Conservation (phyloP, 108 stramenopile genomes). For the Poteriospumella lacustris region DNA sequence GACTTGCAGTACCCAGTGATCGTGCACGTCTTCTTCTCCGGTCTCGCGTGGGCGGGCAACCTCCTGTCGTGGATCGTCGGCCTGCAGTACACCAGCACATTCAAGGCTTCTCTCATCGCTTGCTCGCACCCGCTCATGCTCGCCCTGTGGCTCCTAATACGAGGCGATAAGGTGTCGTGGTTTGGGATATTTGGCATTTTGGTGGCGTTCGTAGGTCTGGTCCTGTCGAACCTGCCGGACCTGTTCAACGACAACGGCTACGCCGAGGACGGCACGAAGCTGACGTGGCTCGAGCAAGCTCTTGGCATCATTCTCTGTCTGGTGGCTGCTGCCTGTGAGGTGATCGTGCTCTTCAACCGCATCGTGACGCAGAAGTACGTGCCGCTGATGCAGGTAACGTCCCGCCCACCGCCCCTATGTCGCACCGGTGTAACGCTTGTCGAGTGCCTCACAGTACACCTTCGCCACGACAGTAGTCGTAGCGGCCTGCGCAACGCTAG, state of each 20-base stretch:
- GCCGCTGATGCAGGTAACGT: not conserved
- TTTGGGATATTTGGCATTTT: not conserved
- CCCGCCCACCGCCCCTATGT: not conserved
- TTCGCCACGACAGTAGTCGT: not conserved
- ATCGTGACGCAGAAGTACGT: not conserved
- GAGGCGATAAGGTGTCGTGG: not conserved
- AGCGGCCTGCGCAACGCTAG: not conserved
- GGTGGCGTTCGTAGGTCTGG: not conserved
- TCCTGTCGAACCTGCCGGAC: not conserved
- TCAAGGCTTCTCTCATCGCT: not conserved
- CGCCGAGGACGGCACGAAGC: too few species aligned
- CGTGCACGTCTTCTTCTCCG: not conserved
- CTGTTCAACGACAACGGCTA: not conserved
- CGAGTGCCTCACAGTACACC: not conserved
- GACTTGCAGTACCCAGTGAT: not conserved
- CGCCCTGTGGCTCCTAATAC: not conserved
- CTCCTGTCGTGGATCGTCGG: not conserved
- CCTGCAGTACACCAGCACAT: not conserved
- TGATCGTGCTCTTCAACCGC: conserved; percentile 15
- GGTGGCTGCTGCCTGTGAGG: not conserved
- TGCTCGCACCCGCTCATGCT: conserved; percentile 2
- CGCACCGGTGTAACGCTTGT: not conserved
- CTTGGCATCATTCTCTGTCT: conserved; percentile 16
- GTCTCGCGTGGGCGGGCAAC: conserved; percentile 10
- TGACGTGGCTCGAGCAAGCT: not conserved